A percentile compares a stretch with the other conserved stretches of the same genome.
These are phyloP conservation scores for Leccinum incarnatum DNA, from an alignment of 768 basidiomycete genomes.

Conservation along the genomic window DNA sequence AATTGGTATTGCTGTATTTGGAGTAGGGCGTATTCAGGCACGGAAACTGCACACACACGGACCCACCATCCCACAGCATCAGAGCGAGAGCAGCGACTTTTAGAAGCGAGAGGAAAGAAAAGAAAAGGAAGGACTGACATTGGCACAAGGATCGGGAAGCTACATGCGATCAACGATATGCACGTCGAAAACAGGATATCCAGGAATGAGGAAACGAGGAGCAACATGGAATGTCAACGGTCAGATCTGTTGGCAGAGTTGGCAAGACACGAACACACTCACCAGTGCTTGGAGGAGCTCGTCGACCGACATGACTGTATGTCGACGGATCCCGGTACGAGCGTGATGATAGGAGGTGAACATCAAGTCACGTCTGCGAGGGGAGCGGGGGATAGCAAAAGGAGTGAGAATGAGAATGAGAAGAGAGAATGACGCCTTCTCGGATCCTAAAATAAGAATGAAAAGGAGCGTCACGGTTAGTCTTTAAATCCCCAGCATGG, in stretches of 20 bases:
- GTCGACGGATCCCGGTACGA: conserved; percentile 1
- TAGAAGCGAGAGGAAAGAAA: background rate
- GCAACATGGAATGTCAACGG: background rate
- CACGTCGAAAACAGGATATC: background rate
- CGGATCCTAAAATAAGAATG: background rate
- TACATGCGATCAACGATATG: background rate
- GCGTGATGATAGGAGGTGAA: background rate
- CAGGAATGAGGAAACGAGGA: background rate
- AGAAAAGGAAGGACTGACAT: conserved; percentile 6
- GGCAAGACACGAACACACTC: background rate
- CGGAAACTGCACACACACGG: conserved; percentile 6
- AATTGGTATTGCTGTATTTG: conserved; percentile 14
- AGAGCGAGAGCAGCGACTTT: background rate
- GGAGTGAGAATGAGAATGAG: background rate
- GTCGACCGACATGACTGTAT: conserved; percentile 13
- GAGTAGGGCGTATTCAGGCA: conserved; percentile 19
- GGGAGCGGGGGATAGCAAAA: background rate
- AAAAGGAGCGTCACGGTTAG: background rate
- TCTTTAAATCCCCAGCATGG: background rate
- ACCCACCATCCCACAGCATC: background rate
- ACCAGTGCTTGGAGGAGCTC: conserved; percentile 13
- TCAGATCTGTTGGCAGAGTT: background rate
- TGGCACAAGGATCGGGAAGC: conserved; percentile 15
- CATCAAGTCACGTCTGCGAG: conserved; percentile 7
- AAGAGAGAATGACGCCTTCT: background rate